Base-by-base conservation (phyloP, 1,139 yeast genomes). In the Scheffersomyces stambukii region DNA sequence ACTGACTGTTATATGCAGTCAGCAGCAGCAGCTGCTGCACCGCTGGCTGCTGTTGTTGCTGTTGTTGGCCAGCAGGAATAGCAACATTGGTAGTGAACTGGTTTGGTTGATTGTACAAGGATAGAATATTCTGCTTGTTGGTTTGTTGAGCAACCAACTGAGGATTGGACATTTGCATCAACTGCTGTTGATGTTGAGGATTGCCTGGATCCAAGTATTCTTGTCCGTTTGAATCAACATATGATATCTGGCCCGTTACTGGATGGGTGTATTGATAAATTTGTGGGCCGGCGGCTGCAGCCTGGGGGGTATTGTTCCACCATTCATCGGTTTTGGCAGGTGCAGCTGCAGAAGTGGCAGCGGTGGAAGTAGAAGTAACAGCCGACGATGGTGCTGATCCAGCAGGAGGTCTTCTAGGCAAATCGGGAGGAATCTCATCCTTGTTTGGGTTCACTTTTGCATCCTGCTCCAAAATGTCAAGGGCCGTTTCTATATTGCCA, bases 181-280 rank as follows among this genome's bases (percentile, higher is more conserved):
- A 55, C 41, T 64, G 56, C 38, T 69, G 72, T 41, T 74, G 79
- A 41, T 71, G 78, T 35, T 63, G 67, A 3, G 73, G 72, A 35
- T 73, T 77, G 31, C 45, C 60, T 10, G 78, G 76, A 46, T 74
- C 80, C 41, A 74, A 52, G 39, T 75, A 75, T 44, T 74, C 77
- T 46, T 75, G 80, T 2, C 81, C 80, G 35, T 68, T 71, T 3
- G 67, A 52, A 44, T 77, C 84, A 25, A 77, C 64, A 41, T 77
- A 75, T 25, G 72, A 71, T n/a, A 76, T 52, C 32, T 67, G 68
- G 13, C 83, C 83, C 0, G 81, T 75, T 9, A 64, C 50, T 5
- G 82, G 82, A 41, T 77, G 83, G 7, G 80, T 65, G 44, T 75
- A 77, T 45, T 77, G 83, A 42, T 70, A 77, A 23, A 73, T 66